Base-by-base conservation (phyloP, 129 eudicot species). In the Flaveria trinervia region DNA sequence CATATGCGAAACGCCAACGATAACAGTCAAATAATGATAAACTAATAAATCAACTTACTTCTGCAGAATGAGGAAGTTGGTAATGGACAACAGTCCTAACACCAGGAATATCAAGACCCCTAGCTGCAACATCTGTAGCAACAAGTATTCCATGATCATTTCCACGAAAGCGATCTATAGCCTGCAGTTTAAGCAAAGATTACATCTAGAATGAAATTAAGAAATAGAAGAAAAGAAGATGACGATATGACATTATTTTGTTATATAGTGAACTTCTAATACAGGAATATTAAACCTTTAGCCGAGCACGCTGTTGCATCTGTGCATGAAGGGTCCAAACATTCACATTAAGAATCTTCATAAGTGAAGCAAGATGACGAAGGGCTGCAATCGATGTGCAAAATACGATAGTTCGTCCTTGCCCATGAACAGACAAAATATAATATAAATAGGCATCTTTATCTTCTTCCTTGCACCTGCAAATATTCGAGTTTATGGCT, bases 51-150 rank as follows among this genome's bases (percentile, higher is more conserved):
- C 28, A 69, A 74, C 77, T 75, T 89, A 93, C 98, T 74, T 93
- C 98, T 49, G 97, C 96, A 25, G 98, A 87, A 75, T 85, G 98
- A 46, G 98, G 98, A 81, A 93, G 97, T 85, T 93, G 98, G 76
- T 93, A 93, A 82, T 93, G 98, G 70, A 93, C 82, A 78, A 93
- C 98, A 43, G 98, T 93, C 15, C 98, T 87, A 65, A 93, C 96
- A 78, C 96, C 96, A 60, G 91, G 97, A 78, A 93, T 93, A 79
- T 93, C 98, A 75, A 93, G 89, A 72, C 98, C 98, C 85, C 98
- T 88, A 65, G 98, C 98, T 23, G 97, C 98, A 75, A 88, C 96
- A 89, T 93, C 98, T 20, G 96, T 93, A 76, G 98, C 98, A 77
- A 91, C 73, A 71, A 93, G 98, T 70, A 87, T 85, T 7, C 93